These are phyloP conservation scores for Leccinum subgranulosum DNA, from an alignment of 768 basidiomycete species.

Conservation along the genomic window DNA sequence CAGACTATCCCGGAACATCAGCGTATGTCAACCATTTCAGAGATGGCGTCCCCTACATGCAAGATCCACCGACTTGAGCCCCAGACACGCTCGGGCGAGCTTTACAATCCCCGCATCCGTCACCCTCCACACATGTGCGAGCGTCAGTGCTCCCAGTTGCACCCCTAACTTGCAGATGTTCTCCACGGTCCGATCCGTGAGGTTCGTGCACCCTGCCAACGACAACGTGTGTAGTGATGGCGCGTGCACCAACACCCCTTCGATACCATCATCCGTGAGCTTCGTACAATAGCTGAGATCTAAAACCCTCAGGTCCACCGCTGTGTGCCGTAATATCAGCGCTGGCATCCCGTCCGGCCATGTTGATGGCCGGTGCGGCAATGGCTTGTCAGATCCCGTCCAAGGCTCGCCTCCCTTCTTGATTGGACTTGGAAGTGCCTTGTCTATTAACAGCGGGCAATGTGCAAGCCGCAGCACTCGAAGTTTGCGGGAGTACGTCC, in stretches of 20 bases:
- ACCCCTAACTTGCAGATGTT: slow-evolving; percentile 70
- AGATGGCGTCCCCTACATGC: slow-evolving; percentile 57
- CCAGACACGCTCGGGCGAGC: slow-evolving; percentile 65
- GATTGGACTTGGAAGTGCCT: slow-evolving; percentile 61
- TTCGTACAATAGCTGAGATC: slow-evolving; percentile 71
- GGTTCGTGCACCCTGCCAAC: slow-evolving; percentile 69
- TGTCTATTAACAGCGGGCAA: slow-evolving; percentile 75
- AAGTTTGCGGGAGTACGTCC: slow-evolving; percentile 76
- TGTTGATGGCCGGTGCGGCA: slow-evolving; percentile 53
- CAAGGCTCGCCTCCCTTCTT: slow-evolving; percentile 32
- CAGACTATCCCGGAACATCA: slow-evolving; percentile 54
- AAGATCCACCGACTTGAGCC: slow-evolving; percentile 80
- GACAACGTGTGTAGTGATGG: slow-evolving; percentile 73
- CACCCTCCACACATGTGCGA: slow-evolving; percentile 76
- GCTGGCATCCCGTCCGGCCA: slow-evolving; percentile 64
- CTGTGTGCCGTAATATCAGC: slow-evolving; percentile 57
- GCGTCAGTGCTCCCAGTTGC: slow-evolving; percentile 73
- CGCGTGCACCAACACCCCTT: slow-evolving; percentile 72
- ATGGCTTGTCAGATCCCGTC: slow-evolving; percentile 42
- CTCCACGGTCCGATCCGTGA: slow-evolving; percentile 71
- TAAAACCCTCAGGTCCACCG: slow-evolving; percentile 73
- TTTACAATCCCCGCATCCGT: slow-evolving; percentile 73
- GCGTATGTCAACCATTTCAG: slow-evolving; percentile 1
- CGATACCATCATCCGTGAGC: slow-evolving; percentile 73
- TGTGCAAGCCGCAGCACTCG: slow-evolving; percentile 74